Percentiles rank a stretch among this genome's conserved stretches.
phyloP scores from a whole-genome alignment of 2,329 filamentous ascomycete species.

The Fusarium sp. region DNA sequence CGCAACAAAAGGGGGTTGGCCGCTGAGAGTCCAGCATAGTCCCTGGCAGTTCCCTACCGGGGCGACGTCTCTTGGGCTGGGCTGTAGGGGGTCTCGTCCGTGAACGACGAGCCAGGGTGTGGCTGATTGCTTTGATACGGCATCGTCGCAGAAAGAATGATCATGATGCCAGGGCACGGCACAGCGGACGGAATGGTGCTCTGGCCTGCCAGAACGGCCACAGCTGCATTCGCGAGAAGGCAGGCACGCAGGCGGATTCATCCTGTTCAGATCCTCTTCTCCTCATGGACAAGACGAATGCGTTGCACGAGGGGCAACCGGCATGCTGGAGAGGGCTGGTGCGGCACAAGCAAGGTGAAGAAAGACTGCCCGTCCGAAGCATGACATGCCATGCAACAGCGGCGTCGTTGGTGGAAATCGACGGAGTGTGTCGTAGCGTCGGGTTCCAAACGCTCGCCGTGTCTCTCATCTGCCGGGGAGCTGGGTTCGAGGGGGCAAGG shows the following conservation, averaged over 20 bases:
- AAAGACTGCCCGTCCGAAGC: constrained; percentile 11
- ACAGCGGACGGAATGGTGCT: constrained; percentile 10
- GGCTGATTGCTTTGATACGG: constrained; percentile 38
- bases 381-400: constrained; percentile 22
- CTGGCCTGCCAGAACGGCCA: neutral
- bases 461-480: constrained; percentile 43
- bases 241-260: neutral
- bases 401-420: constrained; percentile 31
- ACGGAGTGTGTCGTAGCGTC: constrained; percentile 37
- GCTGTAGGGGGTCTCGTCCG: constrained; percentile 27
- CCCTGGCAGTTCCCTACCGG: neutral
- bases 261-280: neutral
- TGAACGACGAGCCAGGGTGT: constrained; percentile 36
- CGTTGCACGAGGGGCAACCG: constrained; percentile 1
- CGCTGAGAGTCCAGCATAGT: constrained; percentile 8
- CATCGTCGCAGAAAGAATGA: constrained; percentile 35
- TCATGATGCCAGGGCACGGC: constrained; percentile 25
- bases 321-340: constrained; percentile 26
- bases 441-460: constrained; percentile 38
- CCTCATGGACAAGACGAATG: constrained; percentile 1
- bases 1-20: constrained; percentile 30
- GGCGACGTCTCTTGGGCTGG: neutral
- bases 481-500: constrained; percentile 12
- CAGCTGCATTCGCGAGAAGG: neutral
- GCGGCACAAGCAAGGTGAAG: constrained; percentile 9